Evolutionary conservation across 805 yeast species (phyloP).

Genomic region (Teunomyces funiuensis): DNA sequence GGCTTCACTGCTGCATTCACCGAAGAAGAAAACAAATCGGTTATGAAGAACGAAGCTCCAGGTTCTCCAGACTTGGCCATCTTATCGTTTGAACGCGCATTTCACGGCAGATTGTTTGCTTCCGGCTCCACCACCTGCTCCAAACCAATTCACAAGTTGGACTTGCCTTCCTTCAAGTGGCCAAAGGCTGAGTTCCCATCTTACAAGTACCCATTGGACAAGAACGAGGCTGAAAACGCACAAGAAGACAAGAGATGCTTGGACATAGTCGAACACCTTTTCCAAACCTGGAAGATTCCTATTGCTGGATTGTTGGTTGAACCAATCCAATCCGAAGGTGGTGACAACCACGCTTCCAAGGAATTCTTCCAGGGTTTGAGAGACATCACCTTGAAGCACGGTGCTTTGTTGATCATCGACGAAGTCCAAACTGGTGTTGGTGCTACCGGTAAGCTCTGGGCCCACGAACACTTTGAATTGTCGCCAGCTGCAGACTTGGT

Average conservation of each 20-base stretch:
- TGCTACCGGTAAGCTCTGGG: slow-evolving; percentile 85
- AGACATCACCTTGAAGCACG: slow-evolving; percentile 69
- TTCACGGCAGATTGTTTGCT: slow-evolving; percentile 95
- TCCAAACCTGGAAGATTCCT: slow-evolving; percentile 67
- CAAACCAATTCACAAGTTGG: slow-evolving; percentile 91
- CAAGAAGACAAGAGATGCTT: slow-evolving; percentile 83
- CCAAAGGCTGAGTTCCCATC: slow-evolving; percentile 93
- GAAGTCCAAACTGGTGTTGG: slow-evolving; percentile 92
- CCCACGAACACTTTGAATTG: slow-evolving; percentile 80
- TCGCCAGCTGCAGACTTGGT: slow-evolving; percentile 79
- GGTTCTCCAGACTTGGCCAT: slow-evolving; percentile 88
- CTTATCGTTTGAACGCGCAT: slow-evolving; percentile 81
- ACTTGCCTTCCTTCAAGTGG: slow-evolving; percentile 93
- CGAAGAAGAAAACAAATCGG: slow-evolving; percentile 64
- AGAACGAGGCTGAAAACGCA: slow-evolving; percentile 59
- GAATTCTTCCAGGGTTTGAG: slow-evolving; percentile 81
- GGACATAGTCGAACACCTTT: slow-evolving; percentile 67
- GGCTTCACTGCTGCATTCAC: slow-evolving; percentile 63
- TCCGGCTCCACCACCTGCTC: slow-evolving; percentile 89
- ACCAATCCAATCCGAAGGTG: slow-evolving; percentile 91
- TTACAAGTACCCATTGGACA: slow-evolving; percentile 80
- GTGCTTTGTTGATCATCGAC: slow-evolving; percentile 72
- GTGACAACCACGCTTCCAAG: slow-evolving; percentile 82
- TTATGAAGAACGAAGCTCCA: slow-evolving; percentile 82
- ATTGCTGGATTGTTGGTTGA: slow-evolving; percentile 89